These are phyloP conservation scores for Penstemon barbatus DNA, from an alignment of 257 asterid species.

Conservation along the genomic window DNA sequence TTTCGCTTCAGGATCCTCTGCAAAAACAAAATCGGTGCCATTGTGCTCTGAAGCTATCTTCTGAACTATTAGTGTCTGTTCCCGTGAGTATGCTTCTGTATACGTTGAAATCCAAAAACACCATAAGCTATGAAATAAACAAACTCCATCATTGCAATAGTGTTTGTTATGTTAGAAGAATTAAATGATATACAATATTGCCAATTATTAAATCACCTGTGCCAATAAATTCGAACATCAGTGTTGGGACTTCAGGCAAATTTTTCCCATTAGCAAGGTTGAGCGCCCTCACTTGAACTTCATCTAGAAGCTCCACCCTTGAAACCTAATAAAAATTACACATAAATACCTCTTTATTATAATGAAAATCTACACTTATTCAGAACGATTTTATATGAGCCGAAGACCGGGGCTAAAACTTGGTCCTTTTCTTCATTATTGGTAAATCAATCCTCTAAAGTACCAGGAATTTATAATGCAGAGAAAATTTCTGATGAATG, in stretches of 20 bases:
- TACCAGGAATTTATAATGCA: background rate
- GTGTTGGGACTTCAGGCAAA: slow-evolving; percentile 92
- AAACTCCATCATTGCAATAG: slow-evolving; percentile 2
- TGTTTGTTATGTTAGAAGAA: slow-evolving; percentile 8
- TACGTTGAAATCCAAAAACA: slow-evolving; percentile 22
- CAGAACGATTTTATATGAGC: too few relatives aligned
- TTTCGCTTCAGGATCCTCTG: slow-evolving; percentile 84
- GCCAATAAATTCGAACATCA: slow-evolving; percentile 96
- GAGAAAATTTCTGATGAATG: slow-evolving; percentile 1
- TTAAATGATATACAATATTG: background rate
- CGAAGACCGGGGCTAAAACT: too few relatives aligned
- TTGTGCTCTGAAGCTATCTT: slow-evolving; percentile 85
- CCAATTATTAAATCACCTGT: slow-evolving; percentile 60
- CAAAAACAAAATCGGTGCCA: slow-evolving; percentile 88
- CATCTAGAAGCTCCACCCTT: slow-evolving; percentile 95
- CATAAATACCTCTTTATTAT: background rate
- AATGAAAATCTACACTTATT: slow-evolving; percentile 13
- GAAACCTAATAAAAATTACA: slow-evolving; percentile 63
- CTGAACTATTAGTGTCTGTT: slow-evolving; percentile 88
- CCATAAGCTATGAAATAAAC: slow-evolving; percentile 19
- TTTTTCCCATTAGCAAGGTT: slow-evolving; percentile 84
- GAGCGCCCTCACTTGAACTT: slow-evolving; percentile 91
- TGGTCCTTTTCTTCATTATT: too few relatives aligned
- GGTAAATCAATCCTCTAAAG: too few relatives aligned
- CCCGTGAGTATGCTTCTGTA: slow-evolving; percentile 85